Evolutionary conservation across 75 land plant species (phyloP), one percentile per base, ranked within the genome.

Genomic region (Cryptomeria japonica): DNA sequence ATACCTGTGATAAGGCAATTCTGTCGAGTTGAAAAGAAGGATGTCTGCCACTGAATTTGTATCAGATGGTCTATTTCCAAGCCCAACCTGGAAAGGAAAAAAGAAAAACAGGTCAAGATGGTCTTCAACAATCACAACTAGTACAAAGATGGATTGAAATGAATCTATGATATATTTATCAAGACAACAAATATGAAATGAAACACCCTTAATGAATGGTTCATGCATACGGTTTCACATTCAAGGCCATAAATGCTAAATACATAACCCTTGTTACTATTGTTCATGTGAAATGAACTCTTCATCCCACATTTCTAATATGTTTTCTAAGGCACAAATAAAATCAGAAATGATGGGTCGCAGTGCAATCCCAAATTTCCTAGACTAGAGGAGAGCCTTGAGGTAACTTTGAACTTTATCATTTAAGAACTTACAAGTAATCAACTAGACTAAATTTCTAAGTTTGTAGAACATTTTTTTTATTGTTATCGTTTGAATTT

Each of bases 1-100:
- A 39, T 78, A 91, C 92, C 84, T 78, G 44, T 91, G 88, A 73
- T 87, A 91, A 32, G 92, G 92, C 55, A 91, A 91, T 83, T 90
- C 91, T 36, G 80, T 78, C 39, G 91, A 89, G 68, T 90, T 90
- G 64, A 90, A 90, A 61, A 90, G 91, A 58, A 90, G 83, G 64
- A 84, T 53, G 37, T 91, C 92, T n/a, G 92, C 83, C 49, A 90
- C 88, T 55, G 91, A 91, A 83, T 87, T 90, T 58, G 80, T 73
- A 84, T 87, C 70, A n/a, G 73, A 72, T 49, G 92, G 91, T 38
- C 84, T 31, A 44, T 61, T 73, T 39, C 91, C 92, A 58, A 90
- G 56, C 38, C 88, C 92, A 34, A 83, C 92, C 92, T 91, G 92
- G 36, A 68, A 89, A 44, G 39, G 44, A 34, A 34, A 32, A 82